Percentiles rank a stretch among this genome's conserved stretches.
Conservation (phyloP, 495 filamentous ascomycete genomes). For the Annulohypoxylon nitens region DNA sequence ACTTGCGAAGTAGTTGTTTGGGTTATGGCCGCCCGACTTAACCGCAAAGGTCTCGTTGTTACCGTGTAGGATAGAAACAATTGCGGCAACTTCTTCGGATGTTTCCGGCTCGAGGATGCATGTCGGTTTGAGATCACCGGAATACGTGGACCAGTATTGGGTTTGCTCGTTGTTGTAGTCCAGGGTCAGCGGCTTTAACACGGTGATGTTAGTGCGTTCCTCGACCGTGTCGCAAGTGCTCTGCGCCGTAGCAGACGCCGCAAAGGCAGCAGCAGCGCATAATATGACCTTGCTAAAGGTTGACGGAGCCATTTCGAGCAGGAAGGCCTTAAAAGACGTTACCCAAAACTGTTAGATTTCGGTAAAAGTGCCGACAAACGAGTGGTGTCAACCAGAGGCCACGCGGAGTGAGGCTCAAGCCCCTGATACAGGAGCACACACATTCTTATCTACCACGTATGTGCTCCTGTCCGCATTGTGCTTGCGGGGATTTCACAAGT, state of each 20-base stretch:
- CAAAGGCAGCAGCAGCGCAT: conserved; percentile 26
- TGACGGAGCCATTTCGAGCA: conserved; percentile 25
- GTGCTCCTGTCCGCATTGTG: not conserved
- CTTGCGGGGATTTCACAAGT: conserved; percentile 13
- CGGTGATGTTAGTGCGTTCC: conserved; percentile 34
- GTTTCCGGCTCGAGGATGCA: conserved; percentile 63
- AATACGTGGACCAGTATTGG: conserved; percentile 63
- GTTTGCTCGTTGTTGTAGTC: conserved; percentile 56
- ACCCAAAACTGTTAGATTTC: conserved; percentile 15
- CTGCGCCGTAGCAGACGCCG: conserved; percentile 24
- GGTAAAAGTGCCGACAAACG: not conserved
- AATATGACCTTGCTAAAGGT: conserved; percentile 12
- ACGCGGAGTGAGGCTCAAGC: conserved; percentile 5
- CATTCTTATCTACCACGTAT: conserved; percentile 25
- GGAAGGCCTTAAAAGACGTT: not conserved
- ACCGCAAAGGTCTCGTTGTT: conserved; percentile 63
- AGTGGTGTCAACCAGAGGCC: conserved; percentile 11
- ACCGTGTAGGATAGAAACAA: conserved; percentile 50
- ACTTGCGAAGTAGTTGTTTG: conserved; percentile 66
- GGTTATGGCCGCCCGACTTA: conserved; percentile 66
- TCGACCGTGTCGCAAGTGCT: conserved; percentile 42
- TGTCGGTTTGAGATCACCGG: conserved; percentile 58
- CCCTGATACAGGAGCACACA: conserved; percentile 16
- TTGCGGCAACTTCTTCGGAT: conserved; percentile 53
- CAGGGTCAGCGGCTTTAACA: conserved; percentile 33